Conservation (phyloP, 2,329 filamentous ascomycete species). For the Periglandula ipomoeae region DNA sequence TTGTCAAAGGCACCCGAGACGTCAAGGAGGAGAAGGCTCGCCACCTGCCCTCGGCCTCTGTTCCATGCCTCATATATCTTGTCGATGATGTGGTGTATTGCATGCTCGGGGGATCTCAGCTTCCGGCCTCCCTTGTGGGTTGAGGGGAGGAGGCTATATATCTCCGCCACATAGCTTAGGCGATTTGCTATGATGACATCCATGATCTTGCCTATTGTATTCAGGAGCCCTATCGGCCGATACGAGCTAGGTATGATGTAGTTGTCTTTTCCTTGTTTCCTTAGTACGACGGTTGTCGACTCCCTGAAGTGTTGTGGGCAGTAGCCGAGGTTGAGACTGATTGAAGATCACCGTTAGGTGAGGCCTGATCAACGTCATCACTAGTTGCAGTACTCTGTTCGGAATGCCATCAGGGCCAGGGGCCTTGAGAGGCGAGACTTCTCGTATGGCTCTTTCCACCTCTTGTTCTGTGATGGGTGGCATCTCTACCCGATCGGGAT, state of each 20-base stretch:
- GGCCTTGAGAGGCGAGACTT: too few relatives aligned
- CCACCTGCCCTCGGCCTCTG: conserved; percentile 3
- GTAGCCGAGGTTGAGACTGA: background rate
- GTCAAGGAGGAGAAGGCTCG: conserved; percentile 11
- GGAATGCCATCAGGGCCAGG: too few relatives aligned
- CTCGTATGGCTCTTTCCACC: background rate
- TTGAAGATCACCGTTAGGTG: too few relatives aligned
- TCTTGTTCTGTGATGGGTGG: background rate
- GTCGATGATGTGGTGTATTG: conserved; percentile 7
- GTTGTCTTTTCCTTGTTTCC: background rate
- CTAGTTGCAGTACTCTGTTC: too few relatives aligned
- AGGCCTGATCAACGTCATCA: too few relatives aligned
- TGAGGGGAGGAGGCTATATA: conserved; percentile 4
- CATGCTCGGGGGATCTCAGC: conserved; percentile 9
- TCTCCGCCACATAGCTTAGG: conserved; percentile 9
- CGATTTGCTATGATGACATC: conserved; percentile 11
- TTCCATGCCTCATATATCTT: conserved; percentile 10
- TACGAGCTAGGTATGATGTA: background rate
- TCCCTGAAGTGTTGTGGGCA: background rate
- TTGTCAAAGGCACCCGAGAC: conserved; percentile 11
- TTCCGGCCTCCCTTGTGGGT: conserved; percentile 8
- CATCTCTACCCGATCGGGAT: background rate
- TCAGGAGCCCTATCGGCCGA: background rate
- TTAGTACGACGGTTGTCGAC: background rate
- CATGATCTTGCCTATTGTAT: conserved; percentile 9